Conservation (phyloP, 1,139 yeast genomes). For the Geotrichum australiense region DNA sequence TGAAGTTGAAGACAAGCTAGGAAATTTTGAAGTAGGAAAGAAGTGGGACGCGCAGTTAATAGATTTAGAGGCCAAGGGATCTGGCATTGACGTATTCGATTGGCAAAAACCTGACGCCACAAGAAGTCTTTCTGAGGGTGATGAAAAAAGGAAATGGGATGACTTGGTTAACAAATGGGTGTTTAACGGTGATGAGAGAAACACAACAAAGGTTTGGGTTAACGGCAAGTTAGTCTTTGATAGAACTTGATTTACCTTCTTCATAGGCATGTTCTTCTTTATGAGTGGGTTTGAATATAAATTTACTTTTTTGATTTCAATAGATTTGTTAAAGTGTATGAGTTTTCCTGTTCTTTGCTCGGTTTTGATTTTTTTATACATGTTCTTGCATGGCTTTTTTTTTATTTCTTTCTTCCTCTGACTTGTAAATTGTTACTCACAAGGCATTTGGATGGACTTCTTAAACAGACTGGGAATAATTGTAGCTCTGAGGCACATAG, state of each 20-base stretch:
- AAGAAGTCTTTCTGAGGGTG: constrained; percentile 14
- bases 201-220: constrained; percentile 74
- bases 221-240: constrained; percentile 57
- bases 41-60: constrained; percentile 79
- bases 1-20: constrained; percentile 50
- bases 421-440: too few species aligned
- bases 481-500: too few species aligned
- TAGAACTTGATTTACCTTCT: constrained; percentile 31
- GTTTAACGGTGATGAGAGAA: constrained; percentile 92
- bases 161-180: constrained; percentile 81
- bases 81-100: constrained; percentile 66
- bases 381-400: too few species aligned
- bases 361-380: too few species aligned
- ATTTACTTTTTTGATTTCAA: too few species aligned
- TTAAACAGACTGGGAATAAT: too few species aligned
- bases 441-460: too few species aligned
- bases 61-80: constrained; percentile 45
- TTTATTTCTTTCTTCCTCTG: too few species aligned
- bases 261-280: not conserved
- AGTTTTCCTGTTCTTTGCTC: too few species aligned
- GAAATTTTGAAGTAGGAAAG: constrained; percentile 70
- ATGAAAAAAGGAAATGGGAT: constrained; percentile 34
- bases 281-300: too few species aligned
- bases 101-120: constrained; percentile 49
- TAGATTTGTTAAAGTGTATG: too few species aligned